Evolutionary conservation across 1,284 basidiomycete genomes (phyloP).

Genomic region (Cronartium ribicola): DNA sequence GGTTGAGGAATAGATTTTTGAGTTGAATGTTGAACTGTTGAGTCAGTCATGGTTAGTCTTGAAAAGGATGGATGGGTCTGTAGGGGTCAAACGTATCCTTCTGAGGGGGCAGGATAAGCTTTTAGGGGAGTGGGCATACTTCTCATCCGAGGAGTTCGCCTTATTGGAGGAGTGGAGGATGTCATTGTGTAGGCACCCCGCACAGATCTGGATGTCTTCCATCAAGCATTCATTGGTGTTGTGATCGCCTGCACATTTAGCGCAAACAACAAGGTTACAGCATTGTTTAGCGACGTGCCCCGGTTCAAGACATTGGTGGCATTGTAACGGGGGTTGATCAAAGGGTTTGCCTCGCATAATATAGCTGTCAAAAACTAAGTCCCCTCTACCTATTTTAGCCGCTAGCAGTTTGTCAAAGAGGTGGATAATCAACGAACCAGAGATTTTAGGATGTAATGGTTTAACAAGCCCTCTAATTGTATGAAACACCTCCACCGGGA

Average conservation of each 20-base stretch:
- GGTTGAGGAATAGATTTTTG: too few relatives aligned
- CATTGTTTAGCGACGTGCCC: not conserved
- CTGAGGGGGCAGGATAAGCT: not conserved
- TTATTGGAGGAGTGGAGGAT: not conserved
- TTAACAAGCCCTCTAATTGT: not conserved
- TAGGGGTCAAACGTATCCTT: not conserved
- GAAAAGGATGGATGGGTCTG: too few relatives aligned
- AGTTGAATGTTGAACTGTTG: too few relatives aligned
- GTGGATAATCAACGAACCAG: not conserved
- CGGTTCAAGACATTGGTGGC: not conserved
- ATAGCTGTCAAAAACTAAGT: not conserved
- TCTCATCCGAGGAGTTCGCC: not conserved
- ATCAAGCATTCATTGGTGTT: not conserved
- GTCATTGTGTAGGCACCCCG: not conserved
- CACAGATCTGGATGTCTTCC: not conserved
- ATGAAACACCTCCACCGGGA: not conserved
- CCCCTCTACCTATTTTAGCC: not conserved
- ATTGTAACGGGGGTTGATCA: not conserved
- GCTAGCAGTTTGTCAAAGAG: not conserved
- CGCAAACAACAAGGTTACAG: not conserved
- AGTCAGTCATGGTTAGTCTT: too few relatives aligned
- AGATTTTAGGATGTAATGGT: not conserved
- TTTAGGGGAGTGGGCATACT: constrained; percentile 2
- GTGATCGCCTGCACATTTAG: not conserved
- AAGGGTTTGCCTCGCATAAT: not conserved